Conservation (phyloP, 192 early-diverging fungal genomes). For the Umbelopsis sp. region DNA sequence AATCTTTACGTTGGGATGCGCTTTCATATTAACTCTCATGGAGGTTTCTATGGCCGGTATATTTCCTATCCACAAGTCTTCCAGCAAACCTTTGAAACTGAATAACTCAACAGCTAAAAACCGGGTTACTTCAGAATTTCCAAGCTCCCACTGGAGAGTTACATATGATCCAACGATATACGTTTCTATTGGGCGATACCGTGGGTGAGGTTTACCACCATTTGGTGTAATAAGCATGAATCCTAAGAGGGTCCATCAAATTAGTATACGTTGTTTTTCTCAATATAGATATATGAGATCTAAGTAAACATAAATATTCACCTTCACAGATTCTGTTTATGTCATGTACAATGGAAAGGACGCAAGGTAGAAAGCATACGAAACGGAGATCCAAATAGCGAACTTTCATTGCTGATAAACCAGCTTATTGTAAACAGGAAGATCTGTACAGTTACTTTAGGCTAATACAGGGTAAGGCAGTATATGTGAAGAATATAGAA, state of each 20-base stretch:
- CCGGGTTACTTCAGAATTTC: neutral
- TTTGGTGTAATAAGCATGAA: neutral
- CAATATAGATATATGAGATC: neutral
- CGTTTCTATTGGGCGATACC: neutral
- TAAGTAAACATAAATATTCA: neutral
- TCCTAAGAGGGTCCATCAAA: neutral
- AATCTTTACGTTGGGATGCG: neutral
- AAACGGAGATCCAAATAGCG: neutral
- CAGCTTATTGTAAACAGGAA: no score
- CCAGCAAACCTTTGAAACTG: neutral
- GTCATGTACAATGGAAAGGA: neutral
- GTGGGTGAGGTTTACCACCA: neutral
- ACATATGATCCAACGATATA: neutral
- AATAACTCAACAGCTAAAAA: neutral
- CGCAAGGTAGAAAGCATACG: neutral
- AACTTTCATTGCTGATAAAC: neutral
- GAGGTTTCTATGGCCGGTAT: neutral
- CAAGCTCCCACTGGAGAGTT: neutral
- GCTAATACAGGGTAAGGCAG: no score
- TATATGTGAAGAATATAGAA: no score
- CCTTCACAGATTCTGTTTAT: neutral
- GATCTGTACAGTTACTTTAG: no score
- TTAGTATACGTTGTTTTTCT: neutral
- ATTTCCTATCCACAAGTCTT: neutral
- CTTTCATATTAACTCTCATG: neutral